Evolutionary conservation across 768 basidiomycete genomes (phyloP), one percentile per base, ranked within the genome.

Genomic region (Collybia nuda): DNA sequence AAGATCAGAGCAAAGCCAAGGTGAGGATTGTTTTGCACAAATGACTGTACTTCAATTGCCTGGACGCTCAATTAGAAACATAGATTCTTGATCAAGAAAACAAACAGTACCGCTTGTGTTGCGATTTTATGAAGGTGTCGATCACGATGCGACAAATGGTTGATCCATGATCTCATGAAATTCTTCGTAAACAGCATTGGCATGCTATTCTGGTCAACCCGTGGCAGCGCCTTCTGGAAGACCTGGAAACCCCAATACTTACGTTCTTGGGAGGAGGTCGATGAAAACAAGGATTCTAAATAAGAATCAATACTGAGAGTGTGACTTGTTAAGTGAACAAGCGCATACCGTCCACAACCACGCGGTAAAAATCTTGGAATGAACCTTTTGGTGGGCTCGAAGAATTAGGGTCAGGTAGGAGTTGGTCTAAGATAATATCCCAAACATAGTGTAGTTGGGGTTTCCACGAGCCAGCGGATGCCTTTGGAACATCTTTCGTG

Each of bases 231-330:
- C 55, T 82, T 87, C 60, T 86, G 82, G 70, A 98, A 90, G 17
- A 96, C 80, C 58, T 88, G 86, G 72, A 98, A 96, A n/a, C 94
- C 96, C 88, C 92, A 95, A 62, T 88, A 92, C 69, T 97, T 96
- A 44, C 93, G 82, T 66, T 94, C 87, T 0, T 87, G 73, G 0
- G 94, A 94, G 0, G 94, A 84, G 17, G 86, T 87, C 6, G 85
- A 74, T 6, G 89, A 84, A 62, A 98, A 97, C 38, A 98, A 70
- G 1, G 90, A 87, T 64, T 96, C 95, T 98, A 58, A 38, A 32
- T 11, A 32, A 4, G 9, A 5, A 11, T 32, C 14, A 14, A 32
- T 32, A 11, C 2, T 4, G 3, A 32, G 9, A 4, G 32, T 11
- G 24, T 7, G 7, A 26, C 7, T 11, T 32, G 12, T 3, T 32